Percentiles rank a stretch among this genome's conserved stretches.
Conservation (phyloP, 345 rosid species). For the Arabis hirsuta region DNA sequence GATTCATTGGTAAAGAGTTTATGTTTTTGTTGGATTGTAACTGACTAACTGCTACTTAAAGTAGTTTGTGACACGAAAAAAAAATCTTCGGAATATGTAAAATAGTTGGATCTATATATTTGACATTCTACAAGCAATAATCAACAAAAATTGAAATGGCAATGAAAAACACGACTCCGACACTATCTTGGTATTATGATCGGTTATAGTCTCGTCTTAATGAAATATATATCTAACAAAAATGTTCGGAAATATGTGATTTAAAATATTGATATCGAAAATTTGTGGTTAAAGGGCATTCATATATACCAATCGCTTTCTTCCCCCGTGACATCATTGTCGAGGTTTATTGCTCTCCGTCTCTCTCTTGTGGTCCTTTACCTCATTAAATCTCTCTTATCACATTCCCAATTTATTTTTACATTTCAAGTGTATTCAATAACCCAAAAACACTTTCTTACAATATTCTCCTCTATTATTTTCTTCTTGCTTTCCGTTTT, state of each 20-base stretch:
- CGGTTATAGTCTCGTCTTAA: slow-evolving; percentile 6
- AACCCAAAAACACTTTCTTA: slow-evolving; percentile 19
- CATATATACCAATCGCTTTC: slow-evolving; percentile 33
- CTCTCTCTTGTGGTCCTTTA: slow-evolving; percentile 61
- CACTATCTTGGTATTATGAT: background rate
- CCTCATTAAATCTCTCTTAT: slow-evolving; percentile 68
- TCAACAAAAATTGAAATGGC: background rate
- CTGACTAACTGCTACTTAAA: too few species aligned
- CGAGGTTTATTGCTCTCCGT: slow-evolving; percentile 54
- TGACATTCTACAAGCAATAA: background rate
- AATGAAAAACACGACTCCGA: background rate
- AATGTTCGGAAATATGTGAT: background rate
- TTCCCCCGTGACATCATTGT: slow-evolving; percentile 62
- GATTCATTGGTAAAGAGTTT: too few species aligned
- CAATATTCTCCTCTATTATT: background rate
- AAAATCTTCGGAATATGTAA: too few species aligned
- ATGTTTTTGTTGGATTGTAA: too few species aligned
- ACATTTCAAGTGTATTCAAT: slow-evolving; percentile 38
- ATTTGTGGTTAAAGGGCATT: slow-evolving; percentile 40
- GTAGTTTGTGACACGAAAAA: too few species aligned
- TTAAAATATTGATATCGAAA: background rate
- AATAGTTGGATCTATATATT: too few species aligned
- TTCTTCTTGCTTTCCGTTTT: slow-evolving; percentile 4
- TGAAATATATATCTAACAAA: background rate
- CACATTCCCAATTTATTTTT: slow-evolving; percentile 54